phyloP scores from a whole-genome alignment of 1,284 basidiomycete genomes.

The Chalciporus sp. region DNA sequence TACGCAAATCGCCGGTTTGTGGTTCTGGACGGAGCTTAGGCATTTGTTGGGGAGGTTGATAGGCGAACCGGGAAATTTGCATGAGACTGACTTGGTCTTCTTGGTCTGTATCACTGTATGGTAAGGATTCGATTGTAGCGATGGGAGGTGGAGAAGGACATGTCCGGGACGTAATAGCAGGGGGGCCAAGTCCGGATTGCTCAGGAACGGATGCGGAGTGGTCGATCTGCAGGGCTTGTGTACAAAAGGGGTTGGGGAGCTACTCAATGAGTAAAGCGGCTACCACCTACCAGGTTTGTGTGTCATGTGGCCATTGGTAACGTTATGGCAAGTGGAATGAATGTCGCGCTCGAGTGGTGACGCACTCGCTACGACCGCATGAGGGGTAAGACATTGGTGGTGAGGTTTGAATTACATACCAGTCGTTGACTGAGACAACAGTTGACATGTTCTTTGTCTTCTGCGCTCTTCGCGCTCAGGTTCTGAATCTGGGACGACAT shows the following conservation, averaged over 20 bases:
- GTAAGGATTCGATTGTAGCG: slow-evolving; percentile 6
- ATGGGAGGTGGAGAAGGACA: slow-evolving; percentile 15
- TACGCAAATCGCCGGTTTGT: neutral
- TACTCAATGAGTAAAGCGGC: neutral
- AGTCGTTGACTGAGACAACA: neutral
- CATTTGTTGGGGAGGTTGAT: slow-evolving; percentile 10
- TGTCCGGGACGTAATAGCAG: neutral
- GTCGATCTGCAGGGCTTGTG: neutral
- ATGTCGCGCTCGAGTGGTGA: neutral
- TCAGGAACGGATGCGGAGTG: neutral
- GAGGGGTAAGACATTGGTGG: neutral
- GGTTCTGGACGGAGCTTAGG: neutral
- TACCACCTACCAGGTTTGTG: neutral
- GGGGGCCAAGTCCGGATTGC: neutral
- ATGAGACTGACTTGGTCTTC: slow-evolving; percentile 24
- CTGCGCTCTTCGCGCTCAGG: slow-evolving; percentile 60
- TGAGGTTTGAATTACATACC: neutral
- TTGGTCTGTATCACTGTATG: slow-evolving; percentile 17
- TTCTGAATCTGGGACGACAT: slow-evolving; percentile 67
- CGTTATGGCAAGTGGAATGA: neutral
- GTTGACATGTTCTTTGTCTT: neutral
- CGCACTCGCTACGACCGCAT: neutral
- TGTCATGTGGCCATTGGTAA: neutral
- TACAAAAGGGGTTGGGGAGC: no score
- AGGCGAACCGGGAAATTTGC: slow-evolving; percentile 40